Base-by-base conservation (phyloP, 1,284 basidiomycete genomes). In the Peniophora sp. region DNA sequence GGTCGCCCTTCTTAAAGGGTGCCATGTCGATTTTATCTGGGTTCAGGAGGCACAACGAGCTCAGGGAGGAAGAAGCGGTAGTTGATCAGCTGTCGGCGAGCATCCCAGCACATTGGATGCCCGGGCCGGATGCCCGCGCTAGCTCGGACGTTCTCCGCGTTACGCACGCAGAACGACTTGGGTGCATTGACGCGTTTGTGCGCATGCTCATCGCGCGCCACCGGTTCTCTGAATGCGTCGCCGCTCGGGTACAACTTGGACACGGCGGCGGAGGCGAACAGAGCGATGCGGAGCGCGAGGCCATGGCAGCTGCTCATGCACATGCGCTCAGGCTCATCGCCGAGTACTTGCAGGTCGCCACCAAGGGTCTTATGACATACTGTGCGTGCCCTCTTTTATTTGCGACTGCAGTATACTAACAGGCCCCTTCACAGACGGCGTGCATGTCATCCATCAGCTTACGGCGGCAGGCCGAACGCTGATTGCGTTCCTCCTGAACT, bases 391-490 rank as follows among this genome's bases (percentile, higher is more conserved):
- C 38, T 48, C 50, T 20, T 34, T 52, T 16, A 8, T 41, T n/a
- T 8, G 16, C 38, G 8, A n/a, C 5, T 41, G 5, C 19, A 5
- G 38, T 41, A n/a, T 41, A 17, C 39, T 46, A 10, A 10, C 52
- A n/a, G 50, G n/a, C 17, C 27, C 24, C 27, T 48, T 27, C 50
- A 51, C 49, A 92, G 89, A 92, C 64, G 92, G 92, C 3, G 91
- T 94, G 1, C 91, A 94, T 64, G 91, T 94, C 53, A 94, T 94
- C 46, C 92, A 95, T 63, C 92, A 94, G 65, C 72, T 94, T 48
- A 93, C 92, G 1, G 91, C 93, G 61, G 92, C 92, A n/a, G 92
- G 92, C 3, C 80, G 92, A 45, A 92, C 92, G 1, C 74, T 94
- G 11, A 81, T 94, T 48, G 89, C 90, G 14, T 80, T 93, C 54